Conservation (phyloP, 2,329 filamentous ascomycete species). For the Aureobasidium namibiae region DNA sequence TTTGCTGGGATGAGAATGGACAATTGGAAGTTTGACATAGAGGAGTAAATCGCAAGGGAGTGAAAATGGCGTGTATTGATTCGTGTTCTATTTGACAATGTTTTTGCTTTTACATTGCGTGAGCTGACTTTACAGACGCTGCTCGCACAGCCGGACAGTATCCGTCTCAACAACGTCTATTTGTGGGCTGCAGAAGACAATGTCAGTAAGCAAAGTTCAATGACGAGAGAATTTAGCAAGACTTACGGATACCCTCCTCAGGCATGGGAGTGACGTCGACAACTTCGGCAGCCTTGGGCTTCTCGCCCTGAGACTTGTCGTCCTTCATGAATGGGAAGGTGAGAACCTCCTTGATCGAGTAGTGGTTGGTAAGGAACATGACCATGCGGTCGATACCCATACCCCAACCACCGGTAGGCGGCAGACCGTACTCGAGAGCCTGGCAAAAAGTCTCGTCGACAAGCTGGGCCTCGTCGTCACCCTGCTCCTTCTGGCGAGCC, state of each 20-base stretch:
- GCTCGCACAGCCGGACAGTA: neutral
- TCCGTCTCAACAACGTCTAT: neutral
- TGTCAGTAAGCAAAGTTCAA: neutral
- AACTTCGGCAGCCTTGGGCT: constrained; percentile 52
- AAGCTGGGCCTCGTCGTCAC: constrained; percentile 92
- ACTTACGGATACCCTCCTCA: constrained; percentile 42
- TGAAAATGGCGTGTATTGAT: neutral
- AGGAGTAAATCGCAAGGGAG: too few species aligned
- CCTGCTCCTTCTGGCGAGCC: constrained; percentile 88
- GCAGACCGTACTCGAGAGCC: constrained; percentile 80
- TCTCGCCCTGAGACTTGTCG: constrained; percentile 43
- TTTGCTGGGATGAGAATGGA: too few species aligned
- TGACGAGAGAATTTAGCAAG: neutral
- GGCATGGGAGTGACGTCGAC: constrained; percentile 50
- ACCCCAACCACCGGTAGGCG: constrained; percentile 92
- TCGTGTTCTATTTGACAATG: neutral
- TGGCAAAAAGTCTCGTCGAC: constrained; percentile 94
- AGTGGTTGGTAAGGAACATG: constrained; percentile 94
- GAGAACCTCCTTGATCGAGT: constrained; percentile 91
- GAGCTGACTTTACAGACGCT: neutral
- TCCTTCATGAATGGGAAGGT: constrained; percentile 99
- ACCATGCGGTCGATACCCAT: constrained; percentile 91
- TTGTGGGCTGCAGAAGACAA: constrained; percentile 4
- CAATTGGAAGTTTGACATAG: too few species aligned
- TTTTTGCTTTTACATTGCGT: neutral